Base-by-base conservation (phyloP, 441 rosid species). In the Adansonia grandidieri region DNA sequence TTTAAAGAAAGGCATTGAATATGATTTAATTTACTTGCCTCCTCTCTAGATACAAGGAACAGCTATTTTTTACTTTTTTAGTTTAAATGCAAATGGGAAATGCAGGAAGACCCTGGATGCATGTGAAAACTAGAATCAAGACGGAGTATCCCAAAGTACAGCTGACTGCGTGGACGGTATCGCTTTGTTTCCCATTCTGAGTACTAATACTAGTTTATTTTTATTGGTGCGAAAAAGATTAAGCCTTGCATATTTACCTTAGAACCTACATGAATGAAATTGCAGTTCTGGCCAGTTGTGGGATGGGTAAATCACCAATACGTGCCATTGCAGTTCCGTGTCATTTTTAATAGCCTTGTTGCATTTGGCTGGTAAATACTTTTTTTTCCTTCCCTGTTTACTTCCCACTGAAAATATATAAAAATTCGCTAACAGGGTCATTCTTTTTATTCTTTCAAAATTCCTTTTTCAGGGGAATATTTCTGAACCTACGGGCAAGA, bases 251-350 rank as follows among this genome's bases (percentile, higher is more conserved):
- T 50, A 48, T 15, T 4, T 15, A 5, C 2, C 45, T 74, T 37
- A 20, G 28, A 63, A 75, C 63, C 62, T 79, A 24, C 53, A 78
- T 65, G 56, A 48, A 76, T 57, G 78, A 57, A 75, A 61, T 72
- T 84, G 85, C 92, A 96, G 98, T 91, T 94, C 88, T 92, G 97
- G 92, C 99, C 98, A 0, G 88, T 91, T 11, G 93, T 91, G 58
- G 97, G 98, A 50, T 94, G 97, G 98, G 54, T 96, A 72, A 96
- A 96, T 88, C 95, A 91, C 83, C 95, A 86, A 82, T 90, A 86
- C 58, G 88, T 96, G 72, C 99, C 98, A 1, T 84, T 91, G 80
- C 97, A 96, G 79, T 87, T 88, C 45, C 97, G 97, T 3, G 98
- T 93, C 79, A 87, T 93, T 71, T 92, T 93, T 78, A 84, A 80